Base-by-base conservation (phyloP, 805 yeast genomes). In the Candida yuanshanica region DNA sequence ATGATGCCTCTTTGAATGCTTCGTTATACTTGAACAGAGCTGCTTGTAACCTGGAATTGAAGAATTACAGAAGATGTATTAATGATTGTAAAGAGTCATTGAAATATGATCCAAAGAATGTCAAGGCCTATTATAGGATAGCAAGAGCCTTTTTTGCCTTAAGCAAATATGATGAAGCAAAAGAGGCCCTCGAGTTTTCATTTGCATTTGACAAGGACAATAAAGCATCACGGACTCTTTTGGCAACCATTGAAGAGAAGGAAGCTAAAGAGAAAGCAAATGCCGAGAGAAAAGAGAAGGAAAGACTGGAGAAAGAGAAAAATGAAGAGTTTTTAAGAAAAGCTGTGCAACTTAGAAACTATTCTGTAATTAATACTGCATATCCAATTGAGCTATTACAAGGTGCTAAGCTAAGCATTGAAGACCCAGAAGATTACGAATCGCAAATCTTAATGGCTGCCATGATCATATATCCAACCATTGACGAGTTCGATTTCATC, bases 361-460 rank as follows among this genome's bases (percentile, higher is more conserved):
- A 79, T 42, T 63, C 67, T 7, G 68, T 68, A 29, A 62, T 81
- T 25, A 62, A 65, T 26, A 73, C 84, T 0, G 59, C 70, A 1
- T 62, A 67, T 9, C 82, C 87, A 1, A 71, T 80, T 0, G 85
- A 77, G 29, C 51, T 78, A 33, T 62, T 84, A 13, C 75, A 70
- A 48, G 65, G 74, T 37, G 70, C 81, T 1, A 68, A 69, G 37
- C 53, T 82, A 9, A 69, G 69, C 44, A 64, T 86, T 32, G 91
- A 83, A 58, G 80, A 83, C 47, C 69, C 75, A 13, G 53, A 66
- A 33, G 93, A 86, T 63, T 72, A 69, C 47, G 88, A 83, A 51
- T 81, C 95, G 0, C 90, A 85, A 54, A 64, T 91, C 36, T 71
- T 83, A n/a, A 72, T 88, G 50, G 96, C 97, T 0, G 83, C 90